Evolutionary conservation across 306 rosid species (phyloP).

Genomic region (Corylus avellana): DNA sequence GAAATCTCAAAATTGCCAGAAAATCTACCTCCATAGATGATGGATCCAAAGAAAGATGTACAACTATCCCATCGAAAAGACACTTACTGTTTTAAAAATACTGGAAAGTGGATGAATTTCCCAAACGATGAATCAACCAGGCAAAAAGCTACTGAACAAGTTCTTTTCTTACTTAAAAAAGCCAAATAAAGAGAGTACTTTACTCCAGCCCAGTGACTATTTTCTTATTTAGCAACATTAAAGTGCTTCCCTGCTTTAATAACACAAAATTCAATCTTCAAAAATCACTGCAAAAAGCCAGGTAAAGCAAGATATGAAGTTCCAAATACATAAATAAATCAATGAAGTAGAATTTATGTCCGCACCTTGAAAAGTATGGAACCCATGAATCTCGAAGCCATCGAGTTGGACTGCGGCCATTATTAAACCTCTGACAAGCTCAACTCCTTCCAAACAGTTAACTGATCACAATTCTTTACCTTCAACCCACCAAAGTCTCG

Average conservation of each 20-base stretch:
- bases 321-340: background rate
- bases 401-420: conserved; percentile 45
- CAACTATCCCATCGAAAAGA: background rate
- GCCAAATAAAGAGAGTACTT: background rate
- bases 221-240: background rate
- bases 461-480: background rate
- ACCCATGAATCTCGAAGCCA: conserved; percentile 91
- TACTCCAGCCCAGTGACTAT: background rate
- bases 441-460: conserved; percentile 2
- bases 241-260: background rate
- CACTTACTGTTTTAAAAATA: background rate
- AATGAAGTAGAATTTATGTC: background rate
- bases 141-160: background rate
- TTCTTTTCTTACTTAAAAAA: background rate
- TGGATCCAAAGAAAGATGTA: too few relatives aligned
- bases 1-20: background rate
- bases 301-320: background rate
- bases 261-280: background rate
- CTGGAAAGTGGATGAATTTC: background rate
- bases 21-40: too few relatives aligned
- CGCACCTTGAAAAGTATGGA: conserved; percentile 83
- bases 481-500: too few relatives aligned
- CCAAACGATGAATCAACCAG: background rate
- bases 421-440: conserved; percentile 40
- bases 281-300: background rate